phyloP scores from a whole-genome alignment of 306 rosid genomes.

The Comarum palustre region DNA sequence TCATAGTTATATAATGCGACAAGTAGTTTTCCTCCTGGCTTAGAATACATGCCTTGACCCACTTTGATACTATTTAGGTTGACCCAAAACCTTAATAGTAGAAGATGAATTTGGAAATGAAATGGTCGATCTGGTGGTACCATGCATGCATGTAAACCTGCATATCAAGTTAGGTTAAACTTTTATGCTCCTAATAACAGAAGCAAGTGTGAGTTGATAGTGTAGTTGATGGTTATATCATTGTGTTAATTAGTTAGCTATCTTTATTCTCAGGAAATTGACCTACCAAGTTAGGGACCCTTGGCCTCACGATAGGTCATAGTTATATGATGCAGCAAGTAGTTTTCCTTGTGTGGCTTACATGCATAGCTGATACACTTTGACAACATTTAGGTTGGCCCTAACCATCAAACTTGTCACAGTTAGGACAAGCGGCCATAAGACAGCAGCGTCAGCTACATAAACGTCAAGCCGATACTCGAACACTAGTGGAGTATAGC shows the following conservation, averaged over 20 bases:
- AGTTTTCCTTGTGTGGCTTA: no score
- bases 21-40: no score
- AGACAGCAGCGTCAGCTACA: no score
- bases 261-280: neutral
- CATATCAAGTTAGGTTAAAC: neutral
- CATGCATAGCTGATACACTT: no score
- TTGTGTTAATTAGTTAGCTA: neutral
- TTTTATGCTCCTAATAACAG: neutral
- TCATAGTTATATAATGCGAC: neutral
- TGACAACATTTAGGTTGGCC: no score
- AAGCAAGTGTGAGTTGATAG: neutral
- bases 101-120: neutral
- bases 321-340: neutral
- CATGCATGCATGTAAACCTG: neutral
- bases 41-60: no score
- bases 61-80: neutral
- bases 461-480: no score
- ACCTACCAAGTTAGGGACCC: constrained; percentile 7
- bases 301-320: constrained; percentile 1
- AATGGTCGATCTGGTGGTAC: neutral
- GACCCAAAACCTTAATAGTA: neutral
- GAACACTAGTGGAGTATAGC: no score
- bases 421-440: no score
- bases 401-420: no score
- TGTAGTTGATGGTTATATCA: constrained; percentile 1